Evolutionary conservation across 1,139 yeast genomes (phyloP).

Genomic region (Yamadazyma dushanensis): DNA sequence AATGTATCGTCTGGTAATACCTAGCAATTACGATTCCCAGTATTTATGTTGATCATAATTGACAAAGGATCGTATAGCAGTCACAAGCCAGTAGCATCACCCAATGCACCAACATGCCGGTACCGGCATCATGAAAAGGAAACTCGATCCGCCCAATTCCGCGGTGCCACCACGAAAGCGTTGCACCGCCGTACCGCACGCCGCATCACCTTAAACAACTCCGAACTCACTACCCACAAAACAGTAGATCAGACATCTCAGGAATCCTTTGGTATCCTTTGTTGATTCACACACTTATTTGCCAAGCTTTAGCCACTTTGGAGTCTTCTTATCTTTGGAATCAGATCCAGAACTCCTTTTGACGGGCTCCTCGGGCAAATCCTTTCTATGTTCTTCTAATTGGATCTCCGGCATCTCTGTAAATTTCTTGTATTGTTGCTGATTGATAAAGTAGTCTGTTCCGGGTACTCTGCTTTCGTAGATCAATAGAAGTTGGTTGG

Average conservation of each 20-base stretch:
- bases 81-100: no score
- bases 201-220: no score
- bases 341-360: not conserved
- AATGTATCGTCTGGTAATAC: no score
- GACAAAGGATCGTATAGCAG: no score
- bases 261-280: not conserved
- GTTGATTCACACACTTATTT: conserved; percentile 4
- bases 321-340: conserved; percentile 16
- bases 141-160: no score
- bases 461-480: conserved; percentile 23
- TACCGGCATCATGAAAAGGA: no score
- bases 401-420: conserved; percentile 43
- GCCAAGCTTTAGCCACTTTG: conserved; percentile 22
- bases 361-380: conserved; percentile 21
- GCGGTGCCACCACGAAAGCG: no score
- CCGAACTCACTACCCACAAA: no score
- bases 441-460: conserved; percentile 20
- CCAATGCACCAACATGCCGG: not conserved
- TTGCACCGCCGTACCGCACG: no score
- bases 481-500: conserved; percentile 33
- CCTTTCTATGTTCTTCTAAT: conserved; percentile 33
- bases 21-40: no score
- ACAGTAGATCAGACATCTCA: no score
- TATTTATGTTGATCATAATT: no score
- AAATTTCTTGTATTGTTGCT: conserved; percentile 19